These are phyloP conservation scores for Fusarium illudens DNA, from an alignment of 2,329 filamentous ascomycete genomes.

Conservation along the genomic window DNA sequence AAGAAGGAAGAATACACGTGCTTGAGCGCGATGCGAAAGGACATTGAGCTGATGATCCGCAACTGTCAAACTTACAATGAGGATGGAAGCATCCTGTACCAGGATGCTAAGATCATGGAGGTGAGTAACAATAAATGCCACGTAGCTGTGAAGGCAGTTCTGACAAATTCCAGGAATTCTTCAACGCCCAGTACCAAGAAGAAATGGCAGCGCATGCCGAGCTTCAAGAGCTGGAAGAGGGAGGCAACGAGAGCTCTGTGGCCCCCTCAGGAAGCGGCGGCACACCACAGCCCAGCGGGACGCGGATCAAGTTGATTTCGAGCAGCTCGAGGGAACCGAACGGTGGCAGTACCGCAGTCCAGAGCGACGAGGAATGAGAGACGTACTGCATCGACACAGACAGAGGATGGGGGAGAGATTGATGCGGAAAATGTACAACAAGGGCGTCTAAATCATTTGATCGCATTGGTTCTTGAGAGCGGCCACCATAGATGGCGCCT, in stretches of 20 bases:
- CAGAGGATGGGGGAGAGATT: slow-evolving; percentile 2
- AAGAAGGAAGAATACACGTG: slow-evolving; percentile 93
- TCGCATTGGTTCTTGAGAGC: slow-evolving; percentile 2
- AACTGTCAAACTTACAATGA: slow-evolving; percentile 98
- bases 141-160: slow-evolving; percentile 10
- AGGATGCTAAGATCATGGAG: slow-evolving; percentile 93
- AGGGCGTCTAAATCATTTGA: background rate
- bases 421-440: slow-evolving; percentile 6
- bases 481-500: slow-evolving; percentile 17
- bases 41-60: slow-evolving; percentile 83
- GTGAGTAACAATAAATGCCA: too few species aligned
- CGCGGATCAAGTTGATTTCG: slow-evolving; percentile 75
- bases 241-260: slow-evolving; percentile 49
- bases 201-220: slow-evolving; percentile 63
- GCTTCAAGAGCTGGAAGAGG: slow-evolving; percentile 63
- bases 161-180: slow-evolving; percentile 62
- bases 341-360: slow-evolving; percentile 51
- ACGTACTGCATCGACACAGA: slow-evolving; percentile 4
- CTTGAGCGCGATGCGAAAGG: slow-evolving; percentile 80
- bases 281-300: slow-evolving; percentile 71
- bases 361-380: slow-evolving; percentile 63
- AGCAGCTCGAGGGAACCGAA: slow-evolving; percentile 51
- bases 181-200: slow-evolving; percentile 62
- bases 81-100: slow-evolving; percentile 89
- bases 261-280: slow-evolving; percentile 66